Evolutionary conservation across 352 stramenopile species (phyloP).

Genomic region (Phytophthora ramorum): DNA sequence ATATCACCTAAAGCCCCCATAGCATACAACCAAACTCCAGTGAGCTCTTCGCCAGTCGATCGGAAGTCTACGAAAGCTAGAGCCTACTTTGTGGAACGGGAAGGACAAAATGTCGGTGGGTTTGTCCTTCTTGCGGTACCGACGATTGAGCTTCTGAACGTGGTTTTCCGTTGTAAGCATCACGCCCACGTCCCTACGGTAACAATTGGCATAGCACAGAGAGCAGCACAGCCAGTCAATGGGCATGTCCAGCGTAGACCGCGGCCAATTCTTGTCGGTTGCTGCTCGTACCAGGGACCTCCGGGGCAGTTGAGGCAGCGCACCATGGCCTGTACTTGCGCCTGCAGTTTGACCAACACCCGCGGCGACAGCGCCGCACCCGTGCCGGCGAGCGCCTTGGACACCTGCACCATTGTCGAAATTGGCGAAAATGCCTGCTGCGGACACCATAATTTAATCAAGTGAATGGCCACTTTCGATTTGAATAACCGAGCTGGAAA

Average conservation of each 20-base stretch:
- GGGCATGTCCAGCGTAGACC: neutral
- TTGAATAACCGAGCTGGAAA: too few species aligned
- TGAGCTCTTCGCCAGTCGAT: conserved; percentile 14
- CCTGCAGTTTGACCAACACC: conserved; percentile 53
- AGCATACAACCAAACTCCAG: too few species aligned
- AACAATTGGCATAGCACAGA: neutral
- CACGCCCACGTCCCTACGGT: conserved; percentile 81
- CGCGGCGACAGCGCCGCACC: conserved; percentile 45
- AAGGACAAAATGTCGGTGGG: conserved; percentile 87
- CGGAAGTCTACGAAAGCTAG: neutral
- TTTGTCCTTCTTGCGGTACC: conserved; percentile 79
- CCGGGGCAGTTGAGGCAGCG: conserved; percentile 61
- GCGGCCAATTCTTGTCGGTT: conserved; percentile 8
- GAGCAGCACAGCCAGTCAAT: conserved; percentile 9
- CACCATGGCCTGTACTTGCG: conserved; percentile 79
- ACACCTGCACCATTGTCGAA: conserved; percentile 63
- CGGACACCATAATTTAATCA: conserved; percentile 16
- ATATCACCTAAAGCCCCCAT: conserved; percentile 46
- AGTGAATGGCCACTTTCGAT: conserved; percentile 2
- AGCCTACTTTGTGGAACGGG: conserved; percentile 79
- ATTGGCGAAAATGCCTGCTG: neutral
- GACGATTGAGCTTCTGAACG: conserved; percentile 78
- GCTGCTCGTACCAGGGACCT: conserved; percentile 60
- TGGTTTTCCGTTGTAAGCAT: conserved; percentile 84
- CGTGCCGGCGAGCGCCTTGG: conserved; percentile 53